Evolutionary conservation across 371 early-diverging fungal species (phyloP).

Genomic region (Zychaea mexicana): DNA sequence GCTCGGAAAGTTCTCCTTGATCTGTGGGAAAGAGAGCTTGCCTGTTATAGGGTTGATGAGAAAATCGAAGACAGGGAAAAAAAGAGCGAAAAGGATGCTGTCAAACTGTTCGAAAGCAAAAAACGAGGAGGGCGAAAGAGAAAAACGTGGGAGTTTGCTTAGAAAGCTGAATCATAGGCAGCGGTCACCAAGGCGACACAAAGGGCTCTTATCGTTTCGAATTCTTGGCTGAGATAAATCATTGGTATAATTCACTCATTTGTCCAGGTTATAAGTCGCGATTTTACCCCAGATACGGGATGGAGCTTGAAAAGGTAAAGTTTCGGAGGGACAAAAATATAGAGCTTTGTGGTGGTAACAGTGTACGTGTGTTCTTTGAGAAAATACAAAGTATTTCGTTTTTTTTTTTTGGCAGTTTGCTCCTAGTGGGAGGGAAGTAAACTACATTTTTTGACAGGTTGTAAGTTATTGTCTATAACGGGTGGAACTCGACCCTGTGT

Average conservation of each 20-base stretch:
- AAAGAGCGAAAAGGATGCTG: neutral
- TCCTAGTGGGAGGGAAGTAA: no score
- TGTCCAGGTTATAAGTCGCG: no score
- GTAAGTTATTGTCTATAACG: no score
- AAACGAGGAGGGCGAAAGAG: neutral
- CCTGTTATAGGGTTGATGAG: conserved; percentile 7
- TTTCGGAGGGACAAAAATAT: neutral
- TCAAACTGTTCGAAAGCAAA: neutral
- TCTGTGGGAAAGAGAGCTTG: neutral
- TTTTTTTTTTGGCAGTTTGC: no score
- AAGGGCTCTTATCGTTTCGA: neutral
- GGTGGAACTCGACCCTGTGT: no score
- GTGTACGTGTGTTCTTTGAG: no score
- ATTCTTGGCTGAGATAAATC: neutral
- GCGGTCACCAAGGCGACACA: neutral
- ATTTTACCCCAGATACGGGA: neutral
- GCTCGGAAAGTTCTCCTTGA: neutral
- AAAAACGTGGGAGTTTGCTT: conserved; percentile 13
- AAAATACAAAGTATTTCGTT: no score
- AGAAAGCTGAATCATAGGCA: neutral
- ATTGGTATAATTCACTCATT: neutral
- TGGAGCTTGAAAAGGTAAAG: conserved; percentile 1
- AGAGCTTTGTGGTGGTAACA: no score
- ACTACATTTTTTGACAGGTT: no score
- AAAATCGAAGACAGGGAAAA: conserved; percentile 8